These are phyloP conservation scores for Biancaea sappan DNA, from an alignment of 306 rosid genomes.

Conservation along the genomic window DNA sequence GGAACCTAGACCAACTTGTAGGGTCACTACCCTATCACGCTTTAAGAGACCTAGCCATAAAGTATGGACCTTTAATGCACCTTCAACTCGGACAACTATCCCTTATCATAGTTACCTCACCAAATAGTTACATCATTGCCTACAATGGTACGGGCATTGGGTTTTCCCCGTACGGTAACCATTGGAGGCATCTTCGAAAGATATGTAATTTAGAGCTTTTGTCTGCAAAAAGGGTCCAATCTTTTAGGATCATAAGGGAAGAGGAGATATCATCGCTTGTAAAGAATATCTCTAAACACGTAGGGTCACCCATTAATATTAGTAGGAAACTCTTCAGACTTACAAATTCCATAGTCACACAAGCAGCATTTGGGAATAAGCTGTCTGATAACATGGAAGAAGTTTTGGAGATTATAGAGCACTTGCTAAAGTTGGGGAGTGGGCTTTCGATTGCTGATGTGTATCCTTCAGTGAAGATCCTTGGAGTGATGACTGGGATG, in stretches of 20 bases:
- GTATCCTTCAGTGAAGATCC: constrained; percentile 8
- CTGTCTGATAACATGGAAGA: background rate
- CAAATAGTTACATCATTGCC: background rate
- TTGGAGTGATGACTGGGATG: background rate
- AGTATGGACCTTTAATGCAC: constrained; percentile 35
- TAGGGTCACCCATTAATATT: too few species aligned
- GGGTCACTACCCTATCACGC: background rate
- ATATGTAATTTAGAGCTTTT: background rate
- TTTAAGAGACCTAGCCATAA: constrained; percentile 1
- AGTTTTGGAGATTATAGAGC: background rate
- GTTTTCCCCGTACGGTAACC: background rate
- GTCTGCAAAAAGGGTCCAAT: background rate
- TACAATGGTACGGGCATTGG: background rate
- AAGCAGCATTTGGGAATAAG: background rate
- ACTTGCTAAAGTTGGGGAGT: background rate
- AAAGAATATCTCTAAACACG: background rate
- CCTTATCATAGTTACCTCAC: too few species aligned
- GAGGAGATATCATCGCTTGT: background rate
- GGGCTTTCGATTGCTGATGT: constrained; percentile 18
- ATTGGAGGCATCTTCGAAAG: background rate
- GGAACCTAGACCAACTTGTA: constrained; percentile 16
- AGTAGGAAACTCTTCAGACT: background rate
- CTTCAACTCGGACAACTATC: too few species aligned
- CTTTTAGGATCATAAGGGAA: background rate
- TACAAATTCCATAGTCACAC: too few species aligned